Conservation (phyloP, 106 monocot genomes). For the Dioscorea alata region DNA sequence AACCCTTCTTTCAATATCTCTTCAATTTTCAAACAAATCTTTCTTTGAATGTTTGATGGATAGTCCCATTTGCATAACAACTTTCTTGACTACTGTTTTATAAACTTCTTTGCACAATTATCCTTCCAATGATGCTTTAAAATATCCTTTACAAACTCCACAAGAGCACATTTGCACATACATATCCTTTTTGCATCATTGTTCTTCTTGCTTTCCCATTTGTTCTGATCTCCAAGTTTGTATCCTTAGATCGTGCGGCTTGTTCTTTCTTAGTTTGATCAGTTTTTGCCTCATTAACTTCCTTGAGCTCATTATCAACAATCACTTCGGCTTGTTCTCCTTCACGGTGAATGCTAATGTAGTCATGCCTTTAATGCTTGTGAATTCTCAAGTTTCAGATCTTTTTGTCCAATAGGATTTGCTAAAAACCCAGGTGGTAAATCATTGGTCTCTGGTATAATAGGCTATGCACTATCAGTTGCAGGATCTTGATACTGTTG, state of each 20-base stretch:
- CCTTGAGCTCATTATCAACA: slow-evolving; percentile 5
- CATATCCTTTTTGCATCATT: slow-evolving; percentile 64
- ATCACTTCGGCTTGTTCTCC: slow-evolving; percentile 1
- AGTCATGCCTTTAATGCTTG: slow-evolving; percentile 2
- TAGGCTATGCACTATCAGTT: not conserved
- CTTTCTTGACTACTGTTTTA: slow-evolving; percentile 95
- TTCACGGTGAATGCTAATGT: slow-evolving; percentile 3
- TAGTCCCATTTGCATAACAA: slow-evolving; percentile 51
- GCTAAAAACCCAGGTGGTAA: slow-evolving; percentile 15
- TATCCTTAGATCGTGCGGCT: slow-evolving; percentile 11
- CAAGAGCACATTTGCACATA: slow-evolving; percentile 74
- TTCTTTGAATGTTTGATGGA: slow-evolving; percentile 78
- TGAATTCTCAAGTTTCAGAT: slow-evolving; percentile 2
- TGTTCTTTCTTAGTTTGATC: slow-evolving; percentile 24
- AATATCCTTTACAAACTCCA: slow-evolving; percentile 86
- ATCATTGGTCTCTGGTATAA: slow-evolving; percentile 2
- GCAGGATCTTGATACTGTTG: not conserved
- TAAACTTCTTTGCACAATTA: slow-evolving; percentile 87
- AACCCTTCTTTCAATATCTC: too few relatives aligned
- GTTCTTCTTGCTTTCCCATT: slow-evolving; percentile 37
- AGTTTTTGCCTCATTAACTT: slow-evolving; percentile 23
- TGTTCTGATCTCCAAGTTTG: slow-evolving; percentile 19
- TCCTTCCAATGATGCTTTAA: slow-evolving; percentile 91
- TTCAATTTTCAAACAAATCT: too few relatives aligned
- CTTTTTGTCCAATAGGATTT: slow-evolving; percentile 1